A percentile compares a stretch with the other conserved stretches of the same genome.
Conservation (phyloP, 2,329 filamentous ascomycete genomes). For the Epichloe sylvatica region DNA sequence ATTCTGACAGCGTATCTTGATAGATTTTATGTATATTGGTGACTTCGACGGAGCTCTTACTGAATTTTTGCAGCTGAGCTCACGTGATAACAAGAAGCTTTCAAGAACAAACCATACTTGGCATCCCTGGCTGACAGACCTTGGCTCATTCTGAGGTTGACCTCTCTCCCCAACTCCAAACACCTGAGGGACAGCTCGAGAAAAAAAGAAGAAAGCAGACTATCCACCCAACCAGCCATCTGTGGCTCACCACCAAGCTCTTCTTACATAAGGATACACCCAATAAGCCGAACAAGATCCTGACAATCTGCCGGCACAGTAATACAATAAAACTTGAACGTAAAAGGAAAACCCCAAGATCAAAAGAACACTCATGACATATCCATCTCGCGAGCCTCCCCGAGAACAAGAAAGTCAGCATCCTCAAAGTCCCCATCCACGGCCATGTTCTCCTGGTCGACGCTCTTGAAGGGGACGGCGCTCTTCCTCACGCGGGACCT, state of each 20-base stretch:
- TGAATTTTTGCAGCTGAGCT: too few species aligned
- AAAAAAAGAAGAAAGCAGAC: not conserved
- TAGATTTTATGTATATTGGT: too few species aligned
- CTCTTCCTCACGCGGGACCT: conserved; percentile 17
- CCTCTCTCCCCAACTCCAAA: not conserved
- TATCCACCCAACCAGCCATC: not conserved
- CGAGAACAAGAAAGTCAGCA: conserved; percentile 46
- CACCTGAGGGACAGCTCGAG: not conserved
- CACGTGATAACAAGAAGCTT: too few species aligned
- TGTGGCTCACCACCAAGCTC: not conserved
- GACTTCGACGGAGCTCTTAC: too few species aligned
- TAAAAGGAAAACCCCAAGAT: not conserved
- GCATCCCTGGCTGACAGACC: not conserved
- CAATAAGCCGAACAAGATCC: not conserved
- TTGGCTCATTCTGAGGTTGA: not conserved
- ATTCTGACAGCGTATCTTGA: too few species aligned
- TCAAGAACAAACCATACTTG: too few species aligned
- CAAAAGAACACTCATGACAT: conserved; percentile 5
- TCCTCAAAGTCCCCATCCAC: conserved; percentile 50
- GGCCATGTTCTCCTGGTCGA: conserved; percentile 34
- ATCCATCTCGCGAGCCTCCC: conserved; percentile 29
- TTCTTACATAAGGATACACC: not conserved
- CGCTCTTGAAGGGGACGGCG: conserved; percentile 6
- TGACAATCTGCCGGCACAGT: not conserved
- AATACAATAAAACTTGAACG: not conserved